Conservation (phyloP, 331 rosid genomes). For the Arachis monticola region DNA sequence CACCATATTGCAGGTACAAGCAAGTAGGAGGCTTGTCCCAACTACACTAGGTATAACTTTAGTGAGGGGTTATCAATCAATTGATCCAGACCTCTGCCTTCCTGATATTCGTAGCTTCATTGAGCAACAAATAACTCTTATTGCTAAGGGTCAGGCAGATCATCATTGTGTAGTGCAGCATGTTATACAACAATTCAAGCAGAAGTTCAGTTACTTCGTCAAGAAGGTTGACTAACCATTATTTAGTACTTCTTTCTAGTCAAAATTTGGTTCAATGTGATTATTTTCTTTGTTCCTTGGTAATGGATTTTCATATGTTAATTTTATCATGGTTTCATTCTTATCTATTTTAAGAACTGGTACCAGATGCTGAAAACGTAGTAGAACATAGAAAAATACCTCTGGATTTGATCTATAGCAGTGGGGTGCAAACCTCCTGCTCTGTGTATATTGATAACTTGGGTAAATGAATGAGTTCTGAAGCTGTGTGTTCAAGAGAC, state of each 20-base stretch:
- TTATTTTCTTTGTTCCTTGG: slow-evolving; percentile 24
- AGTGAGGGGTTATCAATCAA: slow-evolving; percentile 93
- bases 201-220: slow-evolving; percentile 86
- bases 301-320: slow-evolving; percentile 14
- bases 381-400: too few relatives aligned
- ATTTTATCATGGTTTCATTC: slow-evolving; percentile 28
- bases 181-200: slow-evolving; percentile 84
- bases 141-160: slow-evolving; percentile 89
- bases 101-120: slow-evolving; percentile 99
- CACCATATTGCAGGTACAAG: slow-evolving; percentile 77
- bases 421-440: too few relatives aligned
- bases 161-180: slow-evolving; percentile 81
- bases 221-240: slow-evolving; percentile 69
- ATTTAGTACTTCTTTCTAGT: slow-evolving; percentile 31
- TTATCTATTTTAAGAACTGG: slow-evolving; percentile 12
- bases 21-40: slow-evolving; percentile 89
- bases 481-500: background rate
- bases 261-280: slow-evolving; percentile 8
- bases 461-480: too few relatives aligned
- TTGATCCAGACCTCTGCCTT: slow-evolving; percentile 95
- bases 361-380: too few relatives aligned
- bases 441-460: too few relatives aligned
- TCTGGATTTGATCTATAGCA: too few relatives aligned
- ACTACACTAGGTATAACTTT: slow-evolving; percentile 86
- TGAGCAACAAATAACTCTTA: slow-evolving; percentile 94